Base-by-base conservation (phyloP, 228 moss, liverwort and hornwort species). In the Sphagnum fallax region DNA sequence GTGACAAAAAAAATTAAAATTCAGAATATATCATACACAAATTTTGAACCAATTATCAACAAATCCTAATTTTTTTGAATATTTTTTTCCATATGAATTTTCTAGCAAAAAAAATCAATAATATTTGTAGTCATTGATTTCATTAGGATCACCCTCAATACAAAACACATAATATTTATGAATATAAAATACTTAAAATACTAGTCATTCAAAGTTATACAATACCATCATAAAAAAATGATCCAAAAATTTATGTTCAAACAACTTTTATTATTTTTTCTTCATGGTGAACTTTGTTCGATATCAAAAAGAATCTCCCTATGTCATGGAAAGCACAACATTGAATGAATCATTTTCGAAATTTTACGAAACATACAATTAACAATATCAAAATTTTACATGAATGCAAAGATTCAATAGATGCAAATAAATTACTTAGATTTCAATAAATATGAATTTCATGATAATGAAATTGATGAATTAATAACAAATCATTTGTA, bases 361-460 rank as follows among this genome's bases (percentile, higher is more conserved):
- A 62, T 1, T 14, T 62, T 7, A 14, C 0, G 0, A 62, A 16
- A 14, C 10, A 62, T 2, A 14, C 4, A 10, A 62, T 62, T 7
- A 6, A 6, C 53, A 12, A 55, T 0, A 55, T 55, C n/a, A n/a
- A n/a, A n/a, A n/a, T 55, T 7, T 12, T 62, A 6, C 18, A 62
- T 16, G 62, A 62, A 62, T 62, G 62, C 62, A 62, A 62, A 62
- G 62, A 62, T 10, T 62, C n/a, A 62, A 10, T 0, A 62, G 62
- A 62, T 16, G 9, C 62, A 6, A 7, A 62, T 6, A 32, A 15
- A 32, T 6, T 62, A 55, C 53, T 55, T 12, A 55, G 53, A 7
- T 12, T 7, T 55, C 53, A 7, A 55, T 7, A 55, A 55, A 55
- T 12, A 55, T 55, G 7, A 1, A 55, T 12, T 12, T 55, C 53